Conservation (phyloP, 306 rosid genomes). For the Cyclanthera cordifolia region DNA sequence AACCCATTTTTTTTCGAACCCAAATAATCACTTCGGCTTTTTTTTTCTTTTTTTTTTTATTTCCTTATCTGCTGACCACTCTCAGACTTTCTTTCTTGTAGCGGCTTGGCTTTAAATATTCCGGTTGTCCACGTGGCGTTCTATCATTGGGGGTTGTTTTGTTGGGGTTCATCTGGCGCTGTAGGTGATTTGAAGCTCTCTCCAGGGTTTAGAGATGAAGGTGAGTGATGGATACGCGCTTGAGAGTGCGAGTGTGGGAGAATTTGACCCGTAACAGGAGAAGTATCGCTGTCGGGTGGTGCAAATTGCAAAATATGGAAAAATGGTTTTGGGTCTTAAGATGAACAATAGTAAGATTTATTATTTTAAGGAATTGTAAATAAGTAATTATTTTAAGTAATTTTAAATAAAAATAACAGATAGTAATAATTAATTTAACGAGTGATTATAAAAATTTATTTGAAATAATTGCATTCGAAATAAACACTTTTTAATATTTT, state of each 20-base stretch:
- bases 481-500: too few species aligned
- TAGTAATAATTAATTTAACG: too few species aligned
- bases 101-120: conserved; percentile 8
- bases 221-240: neutral
- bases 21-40: neutral
- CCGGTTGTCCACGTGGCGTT: neutral
- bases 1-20: conserved; percentile 6
- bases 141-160: neutral
- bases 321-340: too few species aligned
- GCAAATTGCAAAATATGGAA: too few species aligned
- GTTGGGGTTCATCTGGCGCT: neutral
- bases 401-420: too few species aligned
- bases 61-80: conserved; percentile 20
- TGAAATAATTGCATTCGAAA: too few species aligned
- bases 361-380: too few species aligned
- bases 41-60: neutral
- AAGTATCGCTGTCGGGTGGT: conserved; percentile 19
- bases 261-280: conserved; percentile 13
- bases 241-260: neutral
- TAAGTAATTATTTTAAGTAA: too few species aligned
- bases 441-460: too few species aligned
- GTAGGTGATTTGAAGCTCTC: neutral
- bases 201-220: neutral
- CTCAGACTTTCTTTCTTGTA: too few species aligned
- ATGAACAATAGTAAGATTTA: too few species aligned